phyloP scores from a whole-genome alignment of 768 basidiomycete genomes.

The Naganishia vishniacii region DNA sequence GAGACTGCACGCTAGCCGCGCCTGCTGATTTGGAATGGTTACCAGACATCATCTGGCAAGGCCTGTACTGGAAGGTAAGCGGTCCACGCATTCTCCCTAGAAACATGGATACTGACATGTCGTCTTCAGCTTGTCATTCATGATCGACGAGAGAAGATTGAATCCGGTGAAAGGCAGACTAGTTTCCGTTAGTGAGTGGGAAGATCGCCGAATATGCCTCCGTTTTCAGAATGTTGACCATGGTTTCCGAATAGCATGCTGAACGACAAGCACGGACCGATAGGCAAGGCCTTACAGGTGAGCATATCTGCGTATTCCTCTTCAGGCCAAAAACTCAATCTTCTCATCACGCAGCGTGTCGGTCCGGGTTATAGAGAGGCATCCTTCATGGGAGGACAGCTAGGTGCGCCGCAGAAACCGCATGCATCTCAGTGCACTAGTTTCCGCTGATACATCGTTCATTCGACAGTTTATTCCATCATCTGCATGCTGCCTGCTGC shows the following conservation, averaged over 20 bases:
- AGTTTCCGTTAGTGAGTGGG: slow-evolving; percentile 63
- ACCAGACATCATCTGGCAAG: slow-evolving; percentile 84
- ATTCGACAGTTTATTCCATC: slow-evolving; percentile 66
- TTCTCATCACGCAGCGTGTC: slow-evolving; percentile 41
- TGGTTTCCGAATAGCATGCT: slow-evolving; percentile 53
- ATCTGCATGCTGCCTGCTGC: slow-evolving; percentile 81
- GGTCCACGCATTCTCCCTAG: not conserved
- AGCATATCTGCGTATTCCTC: slow-evolving; percentile 17
- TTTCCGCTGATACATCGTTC: not conserved
- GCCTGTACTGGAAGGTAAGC: slow-evolving; percentile 73
- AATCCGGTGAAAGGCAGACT: slow-evolving; percentile 83
- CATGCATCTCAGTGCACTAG: not conserved
- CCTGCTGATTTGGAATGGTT: not conserved
- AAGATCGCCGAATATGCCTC: too few relatives aligned
- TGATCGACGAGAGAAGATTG: slow-evolving; percentile 80
- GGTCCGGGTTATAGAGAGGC: slow-evolving; percentile 61
- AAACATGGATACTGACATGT: slow-evolving; percentile 13
- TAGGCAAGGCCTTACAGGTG: slow-evolving; percentile 64
- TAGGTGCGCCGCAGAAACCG: slow-evolving; percentile 53
- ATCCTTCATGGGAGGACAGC: slow-evolving; percentile 79
- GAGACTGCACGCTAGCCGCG: not conserved
- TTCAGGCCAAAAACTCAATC: not conserved
- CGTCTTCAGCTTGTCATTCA: slow-evolving; percentile 65
- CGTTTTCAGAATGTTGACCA: too few relatives aligned
- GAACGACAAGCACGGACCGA: slow-evolving; percentile 77